Conservation (phyloP, 805 yeast genomes). For the Candida orba region DNA sequence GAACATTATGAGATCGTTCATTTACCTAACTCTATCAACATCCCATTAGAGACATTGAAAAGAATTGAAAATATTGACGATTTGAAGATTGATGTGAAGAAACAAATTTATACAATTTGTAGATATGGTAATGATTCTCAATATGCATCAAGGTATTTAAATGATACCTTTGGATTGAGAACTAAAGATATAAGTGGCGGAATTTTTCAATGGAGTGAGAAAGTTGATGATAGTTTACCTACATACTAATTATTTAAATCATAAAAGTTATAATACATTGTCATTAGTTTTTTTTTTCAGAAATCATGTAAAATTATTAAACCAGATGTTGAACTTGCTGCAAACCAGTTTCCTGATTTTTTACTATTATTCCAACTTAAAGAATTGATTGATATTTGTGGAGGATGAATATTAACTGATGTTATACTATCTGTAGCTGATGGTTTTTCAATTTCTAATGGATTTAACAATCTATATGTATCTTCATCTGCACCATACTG, state of each 20-base stretch:
- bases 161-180: slow-evolving; percentile 39
- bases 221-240: slow-evolving; percentile 56
- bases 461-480: slow-evolving; percentile 35
- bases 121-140: slow-evolving; percentile 91
- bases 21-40: slow-evolving; percentile 50
- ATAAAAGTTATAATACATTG: not conserved
- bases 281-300: not conserved
- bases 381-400: slow-evolving; percentile 41
- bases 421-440: slow-evolving; percentile 19
- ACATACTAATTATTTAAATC: slow-evolving; percentile 36
- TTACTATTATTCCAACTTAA: slow-evolving; percentile 52
- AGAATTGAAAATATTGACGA: slow-evolving; percentile 23
- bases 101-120: slow-evolving; percentile 61
- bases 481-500: slow-evolving; percentile 33
- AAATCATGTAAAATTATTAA: slow-evolving; percentile 30
- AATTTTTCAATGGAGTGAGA: slow-evolving; percentile 54
- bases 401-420: slow-evolving; percentile 35
- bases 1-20: slow-evolving; percentile 68
- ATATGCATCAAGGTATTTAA: slow-evolving; percentile 53
- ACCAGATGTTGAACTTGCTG: slow-evolving; percentile 47
- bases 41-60: slow-evolving; percentile 51
- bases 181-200: slow-evolving; percentile 79
- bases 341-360: slow-evolving; percentile 39
- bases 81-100: slow-evolving; percentile 23
- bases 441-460: slow-evolving; percentile 29